A percentile compares a stretch with the other conserved stretches of the same genome.
Evolutionary conservation across 176 grass and related monocot species (phyloP).

Genomic region (Dactylis glomerata): DNA sequence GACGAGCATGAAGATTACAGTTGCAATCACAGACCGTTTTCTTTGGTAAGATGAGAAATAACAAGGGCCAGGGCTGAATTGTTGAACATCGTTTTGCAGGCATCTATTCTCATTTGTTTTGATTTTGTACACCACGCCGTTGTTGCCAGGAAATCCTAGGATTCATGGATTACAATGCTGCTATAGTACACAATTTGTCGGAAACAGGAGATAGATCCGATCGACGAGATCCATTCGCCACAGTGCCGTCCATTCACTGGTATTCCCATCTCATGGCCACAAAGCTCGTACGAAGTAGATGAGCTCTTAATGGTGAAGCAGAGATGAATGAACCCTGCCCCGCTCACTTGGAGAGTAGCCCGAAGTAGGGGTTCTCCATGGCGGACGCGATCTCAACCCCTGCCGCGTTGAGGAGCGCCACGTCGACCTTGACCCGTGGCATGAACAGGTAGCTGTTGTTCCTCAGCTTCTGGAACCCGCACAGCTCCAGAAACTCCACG

Average conservation of each 20-base stretch:
- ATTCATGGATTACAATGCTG: neutral
- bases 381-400: constrained; percentile 50
- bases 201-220: neutral
- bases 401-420: constrained; percentile 39
- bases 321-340: neutral
- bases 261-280: neutral
- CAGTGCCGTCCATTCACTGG: neutral
- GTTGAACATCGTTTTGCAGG: no score
- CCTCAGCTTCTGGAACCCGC: constrained; percentile 60
- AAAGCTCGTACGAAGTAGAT: constrained; percentile 2
- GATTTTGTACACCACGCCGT: neutral
- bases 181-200: neutral
- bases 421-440: constrained; percentile 49
- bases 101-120: no score
- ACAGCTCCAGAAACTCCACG: constrained; percentile 78
- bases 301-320: neutral
- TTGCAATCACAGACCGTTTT: neutral
- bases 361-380: constrained; percentile 80
- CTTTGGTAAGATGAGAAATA: neutral
- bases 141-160: neutral
- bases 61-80: no score
- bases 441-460: constrained; percentile 48
- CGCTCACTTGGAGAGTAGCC: constrained; percentile 62
- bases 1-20: neutral
- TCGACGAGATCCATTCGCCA: neutral